These are phyloP conservation scores for Scedosporium aurantiacum DNA, from an alignment of 2,329 filamentous ascomycete genomes.

Conservation along the genomic window DNA sequence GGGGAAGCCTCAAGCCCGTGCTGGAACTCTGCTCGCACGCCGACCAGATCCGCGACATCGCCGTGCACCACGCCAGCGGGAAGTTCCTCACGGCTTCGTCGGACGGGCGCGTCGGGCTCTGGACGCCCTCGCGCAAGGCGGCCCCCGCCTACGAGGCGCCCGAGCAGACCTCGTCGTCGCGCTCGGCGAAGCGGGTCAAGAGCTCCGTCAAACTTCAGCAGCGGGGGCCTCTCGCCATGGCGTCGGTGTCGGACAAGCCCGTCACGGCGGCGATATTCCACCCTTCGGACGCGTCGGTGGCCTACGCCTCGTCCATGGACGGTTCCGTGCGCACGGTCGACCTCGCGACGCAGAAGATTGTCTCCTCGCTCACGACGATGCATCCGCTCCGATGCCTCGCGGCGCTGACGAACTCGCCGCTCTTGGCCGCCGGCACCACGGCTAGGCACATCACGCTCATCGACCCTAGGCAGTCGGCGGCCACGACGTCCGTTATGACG, in stretches of 20 bases:
- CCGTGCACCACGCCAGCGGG: slow-evolving; percentile 60
- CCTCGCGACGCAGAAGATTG: slow-evolving; percentile 65
- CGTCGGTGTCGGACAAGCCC: slow-evolving; percentile 60
- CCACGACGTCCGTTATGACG: slow-evolving; percentile 75
- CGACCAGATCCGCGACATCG: slow-evolving; percentile 61
- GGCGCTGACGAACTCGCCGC: slow-evolving; percentile 52
- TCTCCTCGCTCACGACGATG: slow-evolving; percentile 73
- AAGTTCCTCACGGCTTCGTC: slow-evolving; percentile 77
- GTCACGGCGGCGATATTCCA: slow-evolving; percentile 80
- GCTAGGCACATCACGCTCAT: slow-evolving; percentile 86
- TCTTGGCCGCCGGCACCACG: slow-evolving; percentile 65
- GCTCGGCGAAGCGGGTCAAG: slow-evolving; percentile 7
- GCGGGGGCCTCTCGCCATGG: slow-evolving; percentile 66
- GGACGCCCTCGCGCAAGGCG: slow-evolving; percentile 69
- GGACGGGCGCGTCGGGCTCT: slow-evolving; percentile 78
- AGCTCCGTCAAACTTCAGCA: slow-evolving; percentile 43
- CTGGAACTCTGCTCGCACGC: slow-evolving; percentile 79
- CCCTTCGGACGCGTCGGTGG: slow-evolving; percentile 72
- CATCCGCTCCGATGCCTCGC: slow-evolving; percentile 73
- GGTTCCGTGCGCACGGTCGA: slow-evolving; percentile 87
- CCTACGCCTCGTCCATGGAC: slow-evolving; percentile 85
- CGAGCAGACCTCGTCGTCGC: slow-evolving; percentile 47
- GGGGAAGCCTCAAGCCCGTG: slow-evolving; percentile 60
- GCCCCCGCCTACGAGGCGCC: slow-evolving; percentile 59
- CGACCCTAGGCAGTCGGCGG: slow-evolving; percentile 71